phyloP scores from a whole-genome alignment of 139 green algal species.

The Chlorella sorokiniana region DNA sequence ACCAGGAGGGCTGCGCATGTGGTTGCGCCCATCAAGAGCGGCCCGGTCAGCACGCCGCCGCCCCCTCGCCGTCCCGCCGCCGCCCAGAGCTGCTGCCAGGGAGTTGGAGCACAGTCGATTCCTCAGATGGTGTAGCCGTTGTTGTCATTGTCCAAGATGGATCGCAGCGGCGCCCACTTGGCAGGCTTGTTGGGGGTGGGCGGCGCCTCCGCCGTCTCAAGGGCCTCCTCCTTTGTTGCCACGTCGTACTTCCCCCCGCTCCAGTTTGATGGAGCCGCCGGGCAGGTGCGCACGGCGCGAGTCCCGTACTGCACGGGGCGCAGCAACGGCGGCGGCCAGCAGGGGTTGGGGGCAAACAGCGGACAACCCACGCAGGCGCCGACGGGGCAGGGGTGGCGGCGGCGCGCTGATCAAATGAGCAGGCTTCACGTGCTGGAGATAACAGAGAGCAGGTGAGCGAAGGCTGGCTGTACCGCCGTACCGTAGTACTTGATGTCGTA shows the following conservation, averaged over 20 bases:
- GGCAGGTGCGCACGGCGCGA: conserved; percentile 44
- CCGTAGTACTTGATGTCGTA: conserved; percentile 85
- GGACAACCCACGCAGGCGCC: background rate
- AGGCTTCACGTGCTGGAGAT: background rate
- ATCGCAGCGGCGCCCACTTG: conserved; percentile 11
- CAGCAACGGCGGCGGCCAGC: background rate
- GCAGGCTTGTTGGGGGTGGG: conserved; percentile 23
- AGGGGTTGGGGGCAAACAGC: background rate
- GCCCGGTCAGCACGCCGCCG: no score
- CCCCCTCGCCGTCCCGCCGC: no score
- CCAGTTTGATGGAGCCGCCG: conserved; percentile 54
- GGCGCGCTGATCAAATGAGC: background rate
- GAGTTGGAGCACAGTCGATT: background rate
- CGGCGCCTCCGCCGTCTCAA: conserved; percentile 15
- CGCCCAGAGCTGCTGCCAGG: no score
- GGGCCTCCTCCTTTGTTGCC: conserved; percentile 10
- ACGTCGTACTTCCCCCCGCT: conserved; percentile 20
- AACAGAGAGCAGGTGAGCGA: no score
- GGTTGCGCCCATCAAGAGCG: no score
- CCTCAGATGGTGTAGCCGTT: conserved; percentile 49
- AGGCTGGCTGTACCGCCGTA: no score
- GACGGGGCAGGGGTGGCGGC: no score
- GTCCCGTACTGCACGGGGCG: conserved; percentile 44
- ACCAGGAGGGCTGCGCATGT: no score
- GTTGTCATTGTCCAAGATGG: conserved; percentile 48